A percentile compares a stretch with the other conserved stretches of the same genome.
phyloP scores from a whole-genome alignment of 108 stramenopile species.

The Cyclotella baltica region DNA sequence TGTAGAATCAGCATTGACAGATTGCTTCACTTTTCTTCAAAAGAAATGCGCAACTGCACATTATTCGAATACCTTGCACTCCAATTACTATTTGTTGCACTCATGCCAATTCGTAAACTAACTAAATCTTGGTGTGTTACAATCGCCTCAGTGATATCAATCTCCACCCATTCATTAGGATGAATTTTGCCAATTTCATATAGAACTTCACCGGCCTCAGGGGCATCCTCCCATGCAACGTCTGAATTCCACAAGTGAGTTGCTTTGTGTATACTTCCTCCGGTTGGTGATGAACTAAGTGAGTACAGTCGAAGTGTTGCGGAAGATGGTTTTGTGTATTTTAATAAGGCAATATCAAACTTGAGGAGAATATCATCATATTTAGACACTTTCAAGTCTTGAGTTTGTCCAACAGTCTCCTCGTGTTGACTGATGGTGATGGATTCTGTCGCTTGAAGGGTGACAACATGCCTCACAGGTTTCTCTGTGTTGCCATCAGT shows the following conservation, averaged over 20 bases:
- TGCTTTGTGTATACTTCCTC: constrained; percentile 34
- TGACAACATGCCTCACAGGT: constrained; percentile 21
- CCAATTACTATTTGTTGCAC: constrained; percentile 22
- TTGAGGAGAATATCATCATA: constrained; percentile 24
- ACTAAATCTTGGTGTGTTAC: background rate
- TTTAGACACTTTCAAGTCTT: background rate
- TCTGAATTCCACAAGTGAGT: constrained; percentile 24
- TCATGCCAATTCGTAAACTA: constrained; percentile 30
- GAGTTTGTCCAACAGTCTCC: background rate
- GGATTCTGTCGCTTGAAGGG: constrained; percentile 25
- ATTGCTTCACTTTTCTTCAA: no score
- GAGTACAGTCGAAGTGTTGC: constrained; percentile 42
- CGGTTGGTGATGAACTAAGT: constrained; percentile 32
- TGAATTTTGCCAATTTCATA: constrained; percentile 14
- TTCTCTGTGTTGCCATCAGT: constrained; percentile 11
- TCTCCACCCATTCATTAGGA: constrained; percentile 40
- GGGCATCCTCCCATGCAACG: constrained; percentile 30
- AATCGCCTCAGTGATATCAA: constrained; percentile 39
- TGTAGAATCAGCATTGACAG: no score
- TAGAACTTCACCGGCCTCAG: constrained; percentile 10
- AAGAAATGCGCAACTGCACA: constrained; percentile 33
- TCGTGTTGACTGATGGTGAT: constrained; percentile 21
- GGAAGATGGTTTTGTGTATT: constrained; percentile 11
- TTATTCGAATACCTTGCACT: constrained; percentile 28
- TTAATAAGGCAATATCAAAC: constrained; percentile 30